Conservation (phyloP, 2,329 filamentous ascomycete species). For the Tolypocladium inflatum region DNA sequence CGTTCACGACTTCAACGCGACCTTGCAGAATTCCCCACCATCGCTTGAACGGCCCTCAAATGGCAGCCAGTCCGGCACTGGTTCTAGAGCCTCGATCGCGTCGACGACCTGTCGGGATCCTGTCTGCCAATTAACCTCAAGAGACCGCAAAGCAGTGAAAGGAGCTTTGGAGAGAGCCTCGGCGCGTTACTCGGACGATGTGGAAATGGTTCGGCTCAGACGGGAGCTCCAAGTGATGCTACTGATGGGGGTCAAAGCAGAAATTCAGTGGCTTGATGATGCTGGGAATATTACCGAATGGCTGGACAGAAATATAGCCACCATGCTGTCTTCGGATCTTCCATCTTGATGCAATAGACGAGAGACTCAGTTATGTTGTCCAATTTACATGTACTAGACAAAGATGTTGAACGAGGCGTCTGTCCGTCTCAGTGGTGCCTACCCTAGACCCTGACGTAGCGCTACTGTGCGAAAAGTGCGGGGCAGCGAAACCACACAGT, state of each 20-base stretch:
- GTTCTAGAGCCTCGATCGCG: constrained; percentile 9
- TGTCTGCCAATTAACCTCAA: constrained; percentile 31
- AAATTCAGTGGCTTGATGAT: constrained; percentile 63
- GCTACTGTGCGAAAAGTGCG: constrained; percentile 26
- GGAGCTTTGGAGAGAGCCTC: constrained; percentile 38
- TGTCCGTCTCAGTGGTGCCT: too few relatives aligned
- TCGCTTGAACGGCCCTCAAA: too few relatives aligned
- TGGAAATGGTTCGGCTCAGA: constrained; percentile 28
- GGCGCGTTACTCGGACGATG: constrained; percentile 14
- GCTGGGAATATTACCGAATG: constrained; percentile 38
- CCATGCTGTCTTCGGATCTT: not conserved
- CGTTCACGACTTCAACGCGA: constrained; percentile 12
- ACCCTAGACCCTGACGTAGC: not conserved
- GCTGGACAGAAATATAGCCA: constrained; percentile 34
- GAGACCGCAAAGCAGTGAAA: constrained; percentile 50
- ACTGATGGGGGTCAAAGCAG: constrained; percentile 63
- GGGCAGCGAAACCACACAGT: constrained; percentile 23
- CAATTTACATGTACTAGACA: not conserved
- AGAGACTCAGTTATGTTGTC: not conserved
- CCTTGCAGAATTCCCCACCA: not conserved
- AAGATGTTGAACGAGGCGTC: not conserved
- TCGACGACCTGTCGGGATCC: constrained; percentile 17
- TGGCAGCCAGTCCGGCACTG: constrained; percentile 3
- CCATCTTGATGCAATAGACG: not conserved
- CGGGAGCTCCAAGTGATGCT: constrained; percentile 64